Percentiles rank a stretch among this genome's conserved stretches.
Evolutionary conservation across 257 asterid species (phyloP).

Genomic region (Nicotiana noctiflora): DNA sequence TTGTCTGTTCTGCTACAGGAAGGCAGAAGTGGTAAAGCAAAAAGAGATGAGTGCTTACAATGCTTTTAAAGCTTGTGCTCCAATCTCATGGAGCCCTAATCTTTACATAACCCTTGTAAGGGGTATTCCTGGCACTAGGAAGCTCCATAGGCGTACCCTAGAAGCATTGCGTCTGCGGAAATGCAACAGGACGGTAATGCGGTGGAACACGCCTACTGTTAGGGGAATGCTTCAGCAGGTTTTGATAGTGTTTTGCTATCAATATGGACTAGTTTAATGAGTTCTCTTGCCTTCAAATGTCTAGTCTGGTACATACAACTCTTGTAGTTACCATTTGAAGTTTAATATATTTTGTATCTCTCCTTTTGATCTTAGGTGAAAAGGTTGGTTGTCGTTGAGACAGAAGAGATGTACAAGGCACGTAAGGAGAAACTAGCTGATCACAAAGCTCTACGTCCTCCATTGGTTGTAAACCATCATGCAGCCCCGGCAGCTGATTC

Average conservation of each 20-base stretch:
- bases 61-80: conserved; percentile 70
- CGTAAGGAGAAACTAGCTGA: conserved; percentile 49
- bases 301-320: not conserved
- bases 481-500: conserved; percentile 25
- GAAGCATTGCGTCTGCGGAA: conserved; percentile 85
- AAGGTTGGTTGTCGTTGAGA: conserved; percentile 66
- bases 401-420: conserved; percentile 72
- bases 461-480: conserved; percentile 48
- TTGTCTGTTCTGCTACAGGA: conserved; percentile 13
- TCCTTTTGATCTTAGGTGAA: conserved; percentile 40
- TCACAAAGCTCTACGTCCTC: conserved; percentile 64
- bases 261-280: not conserved
- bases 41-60: conserved; percentile 76
- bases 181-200: conserved; percentile 80
- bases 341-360: not conserved
- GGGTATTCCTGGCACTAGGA: conserved; percentile 93
- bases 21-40: not conserved
- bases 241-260: not conserved
- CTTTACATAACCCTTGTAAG: conserved; percentile 87
- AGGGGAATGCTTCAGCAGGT: conserved; percentile 98
- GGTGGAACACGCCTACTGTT: conserved; percentile 78
- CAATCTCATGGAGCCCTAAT: conserved; percentile 85
- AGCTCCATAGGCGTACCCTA: conserved; percentile 87
- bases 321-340: not conserved
- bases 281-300: not conserved